Conservation (phyloP, 2,329 filamentous ascomycete species). For the Calycina marina region DNA sequence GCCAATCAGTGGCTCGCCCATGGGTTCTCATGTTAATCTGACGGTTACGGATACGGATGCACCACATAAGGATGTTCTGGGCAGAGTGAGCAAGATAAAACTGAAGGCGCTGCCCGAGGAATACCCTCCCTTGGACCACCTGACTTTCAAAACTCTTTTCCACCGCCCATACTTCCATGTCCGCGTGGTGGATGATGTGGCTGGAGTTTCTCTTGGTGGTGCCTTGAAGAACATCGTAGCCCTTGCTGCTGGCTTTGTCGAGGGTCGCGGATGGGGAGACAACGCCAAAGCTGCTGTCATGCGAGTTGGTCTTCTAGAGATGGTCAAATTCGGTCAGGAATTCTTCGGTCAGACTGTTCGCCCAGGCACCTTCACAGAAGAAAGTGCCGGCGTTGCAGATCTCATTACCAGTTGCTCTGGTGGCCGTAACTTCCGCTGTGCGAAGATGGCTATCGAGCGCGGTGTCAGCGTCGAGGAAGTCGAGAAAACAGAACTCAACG, state of each 20-base stretch:
- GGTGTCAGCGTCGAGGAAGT: constrained; percentile 73
- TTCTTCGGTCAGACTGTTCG: constrained; percentile 80
- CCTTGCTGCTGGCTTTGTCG: constrained; percentile 84
- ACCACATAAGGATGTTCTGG: constrained; percentile 55
- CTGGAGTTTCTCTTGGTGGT: constrained; percentile 84
- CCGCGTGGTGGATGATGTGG: constrained; percentile 85
- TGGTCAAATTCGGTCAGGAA: constrained; percentile 87
- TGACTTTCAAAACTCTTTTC: constrained; percentile 73
- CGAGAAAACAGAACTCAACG: constrained; percentile 80
- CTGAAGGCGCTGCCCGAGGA: constrained; percentile 65
- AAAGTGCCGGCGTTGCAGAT: constrained; percentile 89
- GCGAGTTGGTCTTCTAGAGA: constrained; percentile 88
- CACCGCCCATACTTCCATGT: constrained; percentile 97
- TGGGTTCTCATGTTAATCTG: constrained; percentile 32
- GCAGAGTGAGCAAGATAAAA: constrained; percentile 50
- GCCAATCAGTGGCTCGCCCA: constrained; percentile 36
- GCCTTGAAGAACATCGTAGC: constrained; percentile 96
- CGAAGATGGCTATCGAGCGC: constrained; percentile 71
- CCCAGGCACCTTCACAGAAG: constrained; percentile 85
- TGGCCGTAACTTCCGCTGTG: constrained; percentile 87
- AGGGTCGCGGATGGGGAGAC: constrained; percentile 92
- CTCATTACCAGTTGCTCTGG: constrained; percentile 87
- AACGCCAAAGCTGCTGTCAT: constrained; percentile 98
- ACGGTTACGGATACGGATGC: constrained; percentile 30
- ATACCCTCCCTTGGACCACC: constrained; percentile 77